Evolutionary conservation across 2,329 filamentous ascomycete species (phyloP).

Genomic region (Claviceps paspali): DNA sequence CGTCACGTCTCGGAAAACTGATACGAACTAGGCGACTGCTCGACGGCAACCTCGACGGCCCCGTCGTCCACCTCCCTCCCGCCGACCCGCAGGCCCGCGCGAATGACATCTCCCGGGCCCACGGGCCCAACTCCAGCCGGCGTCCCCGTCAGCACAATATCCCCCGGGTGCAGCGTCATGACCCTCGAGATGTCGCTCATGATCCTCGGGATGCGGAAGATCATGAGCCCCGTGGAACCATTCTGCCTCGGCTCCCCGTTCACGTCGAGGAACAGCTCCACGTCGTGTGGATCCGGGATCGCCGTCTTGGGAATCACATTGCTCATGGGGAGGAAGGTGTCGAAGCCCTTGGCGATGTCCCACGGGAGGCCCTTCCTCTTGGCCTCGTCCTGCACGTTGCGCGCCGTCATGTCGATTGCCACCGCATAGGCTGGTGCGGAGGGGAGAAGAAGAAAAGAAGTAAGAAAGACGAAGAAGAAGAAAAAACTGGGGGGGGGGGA

Average conservation of each 20-base stretch:
- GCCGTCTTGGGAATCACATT: constrained; percentile 62
- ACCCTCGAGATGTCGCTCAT: constrained; percentile 86
- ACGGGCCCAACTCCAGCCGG: constrained; percentile 90
- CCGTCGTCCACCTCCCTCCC: constrained; percentile 78
- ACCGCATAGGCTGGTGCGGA: constrained; percentile 75
- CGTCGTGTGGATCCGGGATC: constrained; percentile 77
- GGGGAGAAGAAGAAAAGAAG: not conserved
- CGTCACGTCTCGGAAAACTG: constrained; percentile 55
- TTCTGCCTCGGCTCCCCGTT: constrained; percentile 66
- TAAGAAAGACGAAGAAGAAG: not conserved
- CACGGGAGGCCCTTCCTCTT: constrained; percentile 92
- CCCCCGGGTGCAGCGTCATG: constrained; percentile 84
- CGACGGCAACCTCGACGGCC: constrained; percentile 67
- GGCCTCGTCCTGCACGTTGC: constrained; percentile 89
- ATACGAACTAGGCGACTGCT: constrained; percentile 65
- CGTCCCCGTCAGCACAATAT: constrained; percentile 91
- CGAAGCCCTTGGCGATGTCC: constrained; percentile 94
- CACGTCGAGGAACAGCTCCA: constrained; percentile 73
- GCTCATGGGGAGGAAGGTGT: constrained; percentile 87
- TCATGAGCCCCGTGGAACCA: constrained; percentile 86
- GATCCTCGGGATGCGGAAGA: constrained; percentile 78
- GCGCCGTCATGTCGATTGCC: constrained; percentile 92
- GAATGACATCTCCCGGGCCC: constrained; percentile 73
- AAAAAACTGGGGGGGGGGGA: not conserved
- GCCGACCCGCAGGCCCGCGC: constrained; percentile 61